A percentile compares a stretch with the other conserved stretches of the same genome.
Conservation (phyloP, 306 rosid species). For the Sesbania bispinosa region DNA sequence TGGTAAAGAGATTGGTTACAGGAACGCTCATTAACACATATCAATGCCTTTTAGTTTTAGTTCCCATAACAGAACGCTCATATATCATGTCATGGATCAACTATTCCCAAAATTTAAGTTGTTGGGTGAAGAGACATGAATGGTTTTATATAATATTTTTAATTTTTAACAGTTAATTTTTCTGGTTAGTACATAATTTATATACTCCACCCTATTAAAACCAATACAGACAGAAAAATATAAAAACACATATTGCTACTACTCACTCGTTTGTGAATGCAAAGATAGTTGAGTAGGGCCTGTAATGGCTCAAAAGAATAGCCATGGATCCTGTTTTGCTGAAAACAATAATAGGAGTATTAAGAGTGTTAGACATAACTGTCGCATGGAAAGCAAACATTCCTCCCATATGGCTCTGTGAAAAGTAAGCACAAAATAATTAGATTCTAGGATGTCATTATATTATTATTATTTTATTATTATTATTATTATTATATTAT, state of each 20-base stretch:
- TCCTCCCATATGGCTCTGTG: constrained; percentile 87
- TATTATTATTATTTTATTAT: too few species aligned
- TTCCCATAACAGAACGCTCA: too few species aligned
- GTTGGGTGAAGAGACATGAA: too few species aligned
- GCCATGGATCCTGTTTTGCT: constrained; percentile 98
- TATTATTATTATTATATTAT: too few species aligned
- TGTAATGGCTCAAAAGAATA: constrained; percentile 79
- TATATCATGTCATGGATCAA: too few species aligned
- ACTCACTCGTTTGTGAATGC: constrained; percentile 98
- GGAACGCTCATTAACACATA: too few species aligned
- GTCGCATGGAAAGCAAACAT: constrained; percentile 94
- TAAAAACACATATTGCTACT: neutral
- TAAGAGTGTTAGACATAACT: constrained; percentile 78
- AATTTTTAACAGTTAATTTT: too few species aligned
- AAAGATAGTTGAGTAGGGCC: constrained; percentile 83
- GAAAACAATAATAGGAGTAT: constrained; percentile 79
- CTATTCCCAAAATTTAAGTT: too few species aligned
- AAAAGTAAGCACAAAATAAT: constrained; percentile 25
- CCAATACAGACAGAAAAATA: neutral
- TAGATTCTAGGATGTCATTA: neutral
- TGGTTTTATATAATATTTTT: too few species aligned
- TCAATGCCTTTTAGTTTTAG: too few species aligned
- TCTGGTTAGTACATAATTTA: constrained; percentile 9
- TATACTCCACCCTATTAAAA: too few species aligned
- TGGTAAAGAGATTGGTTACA: too few species aligned